Evolutionary conservation across 306 rosid species (phyloP).

Genomic region (Pachyrhizus erosus): DNA sequence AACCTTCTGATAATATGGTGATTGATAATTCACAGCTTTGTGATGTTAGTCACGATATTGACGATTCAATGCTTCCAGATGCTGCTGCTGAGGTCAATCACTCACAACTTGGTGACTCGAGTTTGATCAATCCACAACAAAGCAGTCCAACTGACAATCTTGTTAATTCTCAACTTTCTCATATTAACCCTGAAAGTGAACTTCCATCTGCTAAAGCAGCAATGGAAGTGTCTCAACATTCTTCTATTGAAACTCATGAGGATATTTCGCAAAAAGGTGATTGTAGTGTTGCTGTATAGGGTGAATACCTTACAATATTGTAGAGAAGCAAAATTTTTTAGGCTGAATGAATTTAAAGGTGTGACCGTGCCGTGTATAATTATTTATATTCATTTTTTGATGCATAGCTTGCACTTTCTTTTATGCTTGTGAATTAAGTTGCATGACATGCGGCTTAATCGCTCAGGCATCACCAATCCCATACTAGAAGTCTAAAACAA

Average conservation of each 20-base stretch:
- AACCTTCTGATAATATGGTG: slow-evolving; percentile 43
- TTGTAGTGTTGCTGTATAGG: slow-evolving; percentile 71
- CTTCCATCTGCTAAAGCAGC: slow-evolving; percentile 47
- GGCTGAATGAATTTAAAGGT: slow-evolving; percentile 41
- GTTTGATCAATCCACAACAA: slow-evolving; percentile 39
- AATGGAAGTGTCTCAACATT: slow-evolving; percentile 61
- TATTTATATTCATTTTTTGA: slow-evolving; percentile 49
- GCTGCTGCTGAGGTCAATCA: slow-evolving; percentile 47
- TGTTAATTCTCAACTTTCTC: slow-evolving; percentile 53
- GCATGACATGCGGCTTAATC: background rate
- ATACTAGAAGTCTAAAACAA: background rate
- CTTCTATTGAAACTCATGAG: slow-evolving; percentile 65
- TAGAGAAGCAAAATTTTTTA: slow-evolving; percentile 53
- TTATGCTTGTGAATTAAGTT: background rate
- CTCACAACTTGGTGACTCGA: slow-evolving; percentile 38
- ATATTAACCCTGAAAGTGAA: slow-evolving; percentile 51
- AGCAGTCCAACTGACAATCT: slow-evolving; percentile 43
- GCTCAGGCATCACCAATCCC: background rate
- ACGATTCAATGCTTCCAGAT: slow-evolving; percentile 37
- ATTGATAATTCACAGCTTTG: slow-evolving; percentile 42
- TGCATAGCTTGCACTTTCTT: slow-evolving; percentile 44
- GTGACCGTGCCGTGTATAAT: slow-evolving; percentile 48
- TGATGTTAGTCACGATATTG: slow-evolving; percentile 44
- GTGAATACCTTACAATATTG: slow-evolving; percentile 47
- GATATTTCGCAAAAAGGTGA: slow-evolving; percentile 73